phyloP scores from a whole-genome alignment of 2,329 filamentous ascomycete genomes.

The Monosporascus cannonballus region DNA sequence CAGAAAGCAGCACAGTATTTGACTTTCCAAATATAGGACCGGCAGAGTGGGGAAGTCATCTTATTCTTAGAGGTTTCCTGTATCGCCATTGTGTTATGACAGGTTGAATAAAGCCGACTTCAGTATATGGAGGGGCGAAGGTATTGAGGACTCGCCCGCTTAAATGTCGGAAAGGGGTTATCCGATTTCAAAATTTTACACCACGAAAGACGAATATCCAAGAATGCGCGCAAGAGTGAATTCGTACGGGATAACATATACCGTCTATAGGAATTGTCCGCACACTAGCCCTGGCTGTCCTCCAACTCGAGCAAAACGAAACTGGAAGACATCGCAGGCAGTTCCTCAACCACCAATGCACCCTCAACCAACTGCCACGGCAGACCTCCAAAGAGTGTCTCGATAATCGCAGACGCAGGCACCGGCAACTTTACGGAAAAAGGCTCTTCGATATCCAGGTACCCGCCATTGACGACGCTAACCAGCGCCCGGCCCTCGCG shows the following conservation, averaged over 20 bases:
- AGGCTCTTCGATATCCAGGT: slow-evolving; percentile 9
- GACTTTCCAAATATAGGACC: too few species aligned
- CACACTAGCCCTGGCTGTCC: not conserved
- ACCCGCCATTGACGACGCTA: slow-evolving; percentile 29
- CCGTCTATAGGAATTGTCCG: not conserved
- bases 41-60: too few species aligned
- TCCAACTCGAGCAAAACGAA: slow-evolving; percentile 25
- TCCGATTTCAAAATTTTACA: too few species aligned
- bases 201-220: too few species aligned
- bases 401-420: slow-evolving; percentile 8
- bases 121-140: too few species aligned
- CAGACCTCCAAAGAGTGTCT: slow-evolving; percentile 19
- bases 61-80: too few species aligned
- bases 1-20: too few species aligned
- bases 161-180: too few species aligned
- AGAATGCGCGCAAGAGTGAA: too few species aligned
- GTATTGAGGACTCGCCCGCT: too few species aligned
- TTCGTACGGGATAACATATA: not conserved
- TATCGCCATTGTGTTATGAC: too few species aligned
- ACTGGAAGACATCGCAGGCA: slow-evolving; percentile 28
- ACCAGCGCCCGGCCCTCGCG: slow-evolving; percentile 24
- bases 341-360: slow-evolving; percentile 15
- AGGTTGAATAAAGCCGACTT: too few species aligned
- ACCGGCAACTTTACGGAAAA: slow-evolving; percentile 14
- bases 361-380: slow-evolving; percentile 16